Conservation (phyloP, 768 basidiomycete genomes). For the Rubroboletus pulcherrimus region DNA sequence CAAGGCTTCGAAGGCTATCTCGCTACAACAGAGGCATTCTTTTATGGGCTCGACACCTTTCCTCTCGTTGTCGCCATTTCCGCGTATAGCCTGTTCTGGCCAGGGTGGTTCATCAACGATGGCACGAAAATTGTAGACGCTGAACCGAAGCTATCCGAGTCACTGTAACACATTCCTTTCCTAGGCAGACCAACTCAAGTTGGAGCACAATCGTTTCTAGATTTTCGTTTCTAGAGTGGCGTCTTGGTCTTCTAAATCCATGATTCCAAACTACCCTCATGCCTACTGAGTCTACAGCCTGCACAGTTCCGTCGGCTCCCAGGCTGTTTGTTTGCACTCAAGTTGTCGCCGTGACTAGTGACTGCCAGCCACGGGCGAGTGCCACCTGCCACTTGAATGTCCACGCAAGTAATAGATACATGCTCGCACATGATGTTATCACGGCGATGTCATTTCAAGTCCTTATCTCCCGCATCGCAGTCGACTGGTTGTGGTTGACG, state of each 20-base stretch:
- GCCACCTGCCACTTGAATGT: neutral
- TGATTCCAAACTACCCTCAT: neutral
- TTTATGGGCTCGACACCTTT: slow-evolving; percentile 66
- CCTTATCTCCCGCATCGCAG: no score
- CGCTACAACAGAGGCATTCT: slow-evolving; percentile 54
- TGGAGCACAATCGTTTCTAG: neutral
- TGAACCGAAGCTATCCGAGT: slow-evolving; percentile 27
- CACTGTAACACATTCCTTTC: neutral
- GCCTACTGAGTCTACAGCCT: neutral
- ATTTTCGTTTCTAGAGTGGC: neutral
- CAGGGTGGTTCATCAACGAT: slow-evolving; percentile 47
- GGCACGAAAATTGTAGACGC: no score
- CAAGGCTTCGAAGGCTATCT: slow-evolving; percentile 61
- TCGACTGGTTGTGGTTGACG: no score
- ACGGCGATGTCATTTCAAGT: no score
- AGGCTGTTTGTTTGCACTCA: neutral
- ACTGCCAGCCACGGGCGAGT: neutral
- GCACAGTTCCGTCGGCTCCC: neutral
- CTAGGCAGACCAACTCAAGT: neutral
- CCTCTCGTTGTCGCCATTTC: slow-evolving; percentile 60
- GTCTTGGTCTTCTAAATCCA: neutral
- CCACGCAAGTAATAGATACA: neutral
- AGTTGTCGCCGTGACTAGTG: neutral
- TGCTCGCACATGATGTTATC: no score
- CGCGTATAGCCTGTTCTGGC: slow-evolving; percentile 62